Percentiles rank a stretch among this genome's conserved stretches.
These are phyloP conservation scores for Dothidotthia symphoricarpi DNA, from an alignment of 2,329 filamentous ascomycete genomes.

Conservation along the genomic window DNA sequence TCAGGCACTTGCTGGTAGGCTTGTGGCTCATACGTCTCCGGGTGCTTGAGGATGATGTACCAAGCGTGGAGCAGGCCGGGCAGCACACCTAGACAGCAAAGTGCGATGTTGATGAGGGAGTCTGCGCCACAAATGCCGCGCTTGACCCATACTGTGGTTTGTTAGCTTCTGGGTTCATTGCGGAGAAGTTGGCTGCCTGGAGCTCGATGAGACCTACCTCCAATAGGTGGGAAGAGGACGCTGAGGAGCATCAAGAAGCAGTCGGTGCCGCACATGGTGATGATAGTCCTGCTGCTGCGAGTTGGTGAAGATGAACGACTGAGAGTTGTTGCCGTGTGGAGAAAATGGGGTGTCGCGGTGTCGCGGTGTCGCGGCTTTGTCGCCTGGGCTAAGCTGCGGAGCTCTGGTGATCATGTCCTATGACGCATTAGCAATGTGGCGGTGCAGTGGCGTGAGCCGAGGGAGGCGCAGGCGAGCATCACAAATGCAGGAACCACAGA, in stretches of 20 bases:
- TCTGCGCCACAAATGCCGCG: constrained; percentile 88
- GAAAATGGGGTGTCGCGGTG: constrained; percentile 1
- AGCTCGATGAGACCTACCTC: constrained; percentile 46
- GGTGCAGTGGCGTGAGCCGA: not conserved
- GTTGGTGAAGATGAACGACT: not conserved
- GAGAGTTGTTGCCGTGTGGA: constrained; percentile 1
- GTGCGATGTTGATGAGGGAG: constrained; percentile 90
- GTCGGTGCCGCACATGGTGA: constrained; percentile 59
- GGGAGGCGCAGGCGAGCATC: not conserved
- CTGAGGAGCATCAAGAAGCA: constrained; percentile 61
- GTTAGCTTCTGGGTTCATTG: constrained; percentile 9
- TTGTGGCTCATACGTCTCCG: constrained; percentile 58
- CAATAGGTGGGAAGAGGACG: constrained; percentile 60
- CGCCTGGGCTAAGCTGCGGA: constrained; percentile 4
- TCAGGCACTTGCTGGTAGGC: constrained; percentile 61
- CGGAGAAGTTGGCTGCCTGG: constrained; percentile 14
- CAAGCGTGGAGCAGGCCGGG: constrained; percentile 91
- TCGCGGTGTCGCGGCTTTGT: constrained; percentile 3
- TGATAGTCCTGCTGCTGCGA: not conserved
- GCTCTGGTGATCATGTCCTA: not conserved
- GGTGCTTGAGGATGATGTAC: constrained; percentile 95
- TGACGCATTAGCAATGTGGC: constrained; percentile 12
- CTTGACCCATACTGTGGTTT: constrained; percentile 84
- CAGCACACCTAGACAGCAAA: constrained; percentile 62
- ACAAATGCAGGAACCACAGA: not conserved